Evolutionary conservation across 805 yeast species (phyloP), one percentile per base, ranked within the genome.

Genomic region (Kuraishia floccosa): DNA sequence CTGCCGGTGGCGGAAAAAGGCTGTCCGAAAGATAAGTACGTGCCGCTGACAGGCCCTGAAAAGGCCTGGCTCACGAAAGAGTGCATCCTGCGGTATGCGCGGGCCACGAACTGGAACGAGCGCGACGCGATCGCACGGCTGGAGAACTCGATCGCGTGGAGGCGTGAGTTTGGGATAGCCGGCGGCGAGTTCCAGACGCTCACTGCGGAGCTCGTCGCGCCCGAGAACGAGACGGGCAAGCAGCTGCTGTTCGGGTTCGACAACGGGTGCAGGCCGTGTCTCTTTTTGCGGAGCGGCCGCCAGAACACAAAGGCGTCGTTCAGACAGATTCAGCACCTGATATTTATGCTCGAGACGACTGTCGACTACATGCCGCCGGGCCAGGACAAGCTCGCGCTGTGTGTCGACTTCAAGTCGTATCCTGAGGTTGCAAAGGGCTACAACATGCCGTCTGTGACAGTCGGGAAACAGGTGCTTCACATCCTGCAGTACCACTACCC

Each of bases 51-150:
- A 93, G 13, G 27, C 74, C 18, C 59, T 27, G 98, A 91, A 52
- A 80, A 75, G 52, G 78, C 94, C 0, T 91, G 98, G 98, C 62
- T 91, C 33, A 83, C 96, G 2, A 69, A 79, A 44, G 98, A 91
- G 52, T 91, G 98, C 50, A 63, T 91, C 35, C 55, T 85, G 45
- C 70, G 99, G 50, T 91, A 91, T 51, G 58, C 89, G 33, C 68
- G 96, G 34, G 99, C 98, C 16, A 81, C 96, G 17, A 89, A 85
- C 52, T 91, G 98, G 98, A 65, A 70, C 20, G 65, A 65, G 1
- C 54, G 65, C 19, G 83, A 78, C 9, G 82, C 93, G 24, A 76
- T 76, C 31, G 67, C 68, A 33, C 71, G 98, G 46, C 63, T 91
- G 8, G 79, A 74, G 41, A 70, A 72, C 16, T 78, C 97, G 0